These are phyloP conservation scores for Tuctoria greenei DNA, from an alignment of 176 grass and related monocot genomes.

Conservation along the genomic window DNA sequence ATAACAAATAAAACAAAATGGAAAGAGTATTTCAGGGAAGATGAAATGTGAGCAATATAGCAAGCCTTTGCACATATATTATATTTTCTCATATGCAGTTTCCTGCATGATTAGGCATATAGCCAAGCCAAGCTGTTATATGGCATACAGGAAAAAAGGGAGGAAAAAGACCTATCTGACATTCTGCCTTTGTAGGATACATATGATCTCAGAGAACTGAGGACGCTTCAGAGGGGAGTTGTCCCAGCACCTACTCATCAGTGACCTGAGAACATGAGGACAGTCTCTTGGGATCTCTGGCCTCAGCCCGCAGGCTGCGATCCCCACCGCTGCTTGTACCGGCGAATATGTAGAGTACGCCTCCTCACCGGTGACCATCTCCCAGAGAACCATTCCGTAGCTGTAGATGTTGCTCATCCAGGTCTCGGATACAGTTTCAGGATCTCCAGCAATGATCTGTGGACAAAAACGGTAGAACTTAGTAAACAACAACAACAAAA, in stretches of 20 bases:
- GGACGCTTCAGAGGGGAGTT: slow-evolving; percentile 76
- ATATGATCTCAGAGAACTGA: slow-evolving; percentile 81
- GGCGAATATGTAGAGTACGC: slow-evolving; percentile 94
- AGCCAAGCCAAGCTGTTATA: slow-evolving; percentile 47
- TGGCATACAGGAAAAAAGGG: slow-evolving; percentile 10
- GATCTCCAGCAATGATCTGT: slow-evolving; percentile 94
- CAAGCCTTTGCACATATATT: slow-evolving; percentile 62
- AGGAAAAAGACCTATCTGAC: slow-evolving; percentile 49
- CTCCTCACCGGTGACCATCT: slow-evolving; percentile 86
- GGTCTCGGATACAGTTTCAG: slow-evolving; percentile 77
- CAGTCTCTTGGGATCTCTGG: slow-evolving; percentile 90
- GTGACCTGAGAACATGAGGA: slow-evolving; percentile 65
- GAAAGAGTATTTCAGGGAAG: slow-evolving; percentile 23
- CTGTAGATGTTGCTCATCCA: slow-evolving; percentile 99
- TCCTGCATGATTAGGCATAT: slow-evolving; percentile 46
- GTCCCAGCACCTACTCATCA: slow-evolving; percentile 94
- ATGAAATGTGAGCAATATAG: slow-evolving; percentile 36
- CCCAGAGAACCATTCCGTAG: slow-evolving; percentile 95
- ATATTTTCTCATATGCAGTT: slow-evolving; percentile 53
- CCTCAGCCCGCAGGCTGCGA: slow-evolving; percentile 82
- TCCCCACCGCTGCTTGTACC: slow-evolving; percentile 92
- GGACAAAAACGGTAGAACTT: slow-evolving; percentile 8
- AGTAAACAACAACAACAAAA: not conserved
- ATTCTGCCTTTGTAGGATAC: slow-evolving; percentile 76
- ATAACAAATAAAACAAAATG: too few species aligned